A percentile compares a stretch with the other conserved stretches of the same genome.
phyloP scores from a whole-genome alignment of 805 yeast genomes.

The Saccharomycodes ludwigii region DNA sequence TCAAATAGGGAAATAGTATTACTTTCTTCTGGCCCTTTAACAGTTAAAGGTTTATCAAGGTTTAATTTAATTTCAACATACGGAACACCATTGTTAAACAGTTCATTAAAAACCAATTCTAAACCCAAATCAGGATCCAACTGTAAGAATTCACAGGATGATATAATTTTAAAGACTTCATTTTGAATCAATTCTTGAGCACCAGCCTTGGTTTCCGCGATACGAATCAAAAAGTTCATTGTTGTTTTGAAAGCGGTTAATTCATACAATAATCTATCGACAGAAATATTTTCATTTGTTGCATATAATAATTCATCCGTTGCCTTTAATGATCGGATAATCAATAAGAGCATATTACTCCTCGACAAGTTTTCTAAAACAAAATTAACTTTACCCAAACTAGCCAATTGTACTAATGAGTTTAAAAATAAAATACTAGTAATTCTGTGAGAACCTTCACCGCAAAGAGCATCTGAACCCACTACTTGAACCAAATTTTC shows the following conservation, averaged over 20 bases:
- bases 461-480: constrained; percentile 57
- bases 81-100: constrained; percentile 16
- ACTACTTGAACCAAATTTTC: constrained; percentile 54
- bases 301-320: constrained; percentile 49
- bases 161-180: constrained; percentile 54
- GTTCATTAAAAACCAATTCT: constrained; percentile 33
- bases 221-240: constrained; percentile 52
- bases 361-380: constrained; percentile 49
- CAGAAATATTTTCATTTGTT: constrained; percentile 26
- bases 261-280: constrained; percentile 55
- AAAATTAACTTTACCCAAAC: constrained; percentile 34
- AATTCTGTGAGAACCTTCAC: constrained; percentile 60
- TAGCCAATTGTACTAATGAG: constrained; percentile 44
- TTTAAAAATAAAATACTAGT: constrained; percentile 70
- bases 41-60: constrained; percentile 38
- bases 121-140: constrained; percentile 77
- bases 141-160: constrained; percentile 40
- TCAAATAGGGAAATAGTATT: constrained; percentile 46
- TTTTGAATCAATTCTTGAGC: constrained; percentile 66
- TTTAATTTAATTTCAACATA: constrained; percentile 34
- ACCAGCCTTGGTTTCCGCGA: constrained; percentile 68
- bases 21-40: constrained; percentile 17
- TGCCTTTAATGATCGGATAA: constrained; percentile 56
- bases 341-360: constrained; percentile 50
- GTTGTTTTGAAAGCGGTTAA: constrained; percentile 66